Percentiles rank a stretch among this genome's conserved stretches.
Conservation (phyloP, 2,329 filamentous ascomycete species). For the Neofusicoccum cordaticola region DNA sequence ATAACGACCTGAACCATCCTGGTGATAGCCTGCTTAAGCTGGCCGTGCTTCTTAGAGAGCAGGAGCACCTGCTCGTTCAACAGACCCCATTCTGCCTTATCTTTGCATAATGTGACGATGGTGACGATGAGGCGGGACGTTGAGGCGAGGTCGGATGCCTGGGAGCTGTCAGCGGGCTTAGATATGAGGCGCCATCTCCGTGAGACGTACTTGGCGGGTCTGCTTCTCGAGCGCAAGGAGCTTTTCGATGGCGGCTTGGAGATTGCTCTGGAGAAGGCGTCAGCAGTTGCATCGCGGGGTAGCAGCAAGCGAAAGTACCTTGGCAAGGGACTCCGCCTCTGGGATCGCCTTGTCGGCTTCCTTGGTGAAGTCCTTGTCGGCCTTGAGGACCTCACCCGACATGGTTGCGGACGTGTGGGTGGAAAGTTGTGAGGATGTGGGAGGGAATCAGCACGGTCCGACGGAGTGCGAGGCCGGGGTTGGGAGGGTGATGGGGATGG, state of each 20-base stretch:
- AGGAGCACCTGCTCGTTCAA: constrained; percentile 95
- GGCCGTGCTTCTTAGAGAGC: constrained; percentile 98
- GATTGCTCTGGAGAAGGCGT: constrained; percentile 58
- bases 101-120: constrained; percentile 92
- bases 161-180: constrained; percentile 23
- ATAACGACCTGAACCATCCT: constrained; percentile 99
- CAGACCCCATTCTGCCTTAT: constrained; percentile 87
- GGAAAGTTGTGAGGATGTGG: background rate
- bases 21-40: constrained; percentile 98
- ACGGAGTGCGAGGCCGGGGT: background rate
- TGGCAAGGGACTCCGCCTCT: constrained; percentile 84
- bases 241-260: constrained; percentile 89
- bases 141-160: constrained; percentile 94
- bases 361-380: constrained; percentile 98
- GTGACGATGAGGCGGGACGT: constrained; percentile 83
- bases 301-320: constrained; percentile 54
- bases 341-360: constrained; percentile 90
- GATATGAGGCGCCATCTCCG: background rate
- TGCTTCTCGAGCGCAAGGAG: constrained; percentile 91
- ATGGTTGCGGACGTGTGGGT: constrained; percentile 46
- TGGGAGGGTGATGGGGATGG: background rate
- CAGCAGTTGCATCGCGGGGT: constrained; percentile 20
- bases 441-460: background rate
- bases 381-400: constrained; percentile 79
- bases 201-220: constrained; percentile 73